These are phyloP conservation scores for Suillus hirtellus DNA, from an alignment of 768 basidiomycete species.

Conservation along the genomic window DNA sequence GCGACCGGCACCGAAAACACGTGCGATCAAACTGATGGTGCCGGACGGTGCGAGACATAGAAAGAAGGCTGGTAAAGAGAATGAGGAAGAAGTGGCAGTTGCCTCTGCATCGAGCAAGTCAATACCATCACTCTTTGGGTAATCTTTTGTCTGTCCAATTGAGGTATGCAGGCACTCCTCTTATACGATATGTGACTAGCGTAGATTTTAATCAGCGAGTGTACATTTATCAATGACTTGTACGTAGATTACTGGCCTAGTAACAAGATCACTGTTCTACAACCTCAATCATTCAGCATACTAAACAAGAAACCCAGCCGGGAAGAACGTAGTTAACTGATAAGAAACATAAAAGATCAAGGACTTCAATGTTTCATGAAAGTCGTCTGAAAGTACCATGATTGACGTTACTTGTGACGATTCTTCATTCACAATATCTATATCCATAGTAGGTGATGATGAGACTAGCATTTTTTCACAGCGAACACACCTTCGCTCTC, in stretches of 20 bases:
- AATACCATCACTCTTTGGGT: not conserved
- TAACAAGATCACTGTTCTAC: not conserved
- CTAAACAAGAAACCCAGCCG: not conserved
- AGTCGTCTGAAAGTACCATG: not conserved
- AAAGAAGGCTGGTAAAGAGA: not conserved
- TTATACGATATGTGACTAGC: not conserved
- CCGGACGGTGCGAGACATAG: not conserved
- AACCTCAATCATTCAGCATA: not conserved
- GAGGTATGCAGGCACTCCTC: not conserved
- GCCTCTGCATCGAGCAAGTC: no score
- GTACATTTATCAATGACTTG: not conserved
- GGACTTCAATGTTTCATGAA: not conserved
- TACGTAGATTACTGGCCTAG: not conserved
- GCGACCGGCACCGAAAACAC: not conserved
- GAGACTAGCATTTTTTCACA: not conserved
- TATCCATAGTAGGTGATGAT: not conserved
- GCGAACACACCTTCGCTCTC: slow-evolving; percentile 70
- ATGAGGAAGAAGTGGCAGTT: not conserved
- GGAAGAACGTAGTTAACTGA: not conserved
- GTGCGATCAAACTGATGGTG: not conserved
- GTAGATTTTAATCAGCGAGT: not conserved
- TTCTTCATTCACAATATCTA: slow-evolving; percentile 7
- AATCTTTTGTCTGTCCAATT: not conserved
- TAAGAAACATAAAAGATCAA: not conserved
- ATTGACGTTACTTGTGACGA: not conserved